Evolutionary conservation across 371 early-diverging fungal species (phyloP).

Genomic region (Umbelopsis sp.): DNA sequence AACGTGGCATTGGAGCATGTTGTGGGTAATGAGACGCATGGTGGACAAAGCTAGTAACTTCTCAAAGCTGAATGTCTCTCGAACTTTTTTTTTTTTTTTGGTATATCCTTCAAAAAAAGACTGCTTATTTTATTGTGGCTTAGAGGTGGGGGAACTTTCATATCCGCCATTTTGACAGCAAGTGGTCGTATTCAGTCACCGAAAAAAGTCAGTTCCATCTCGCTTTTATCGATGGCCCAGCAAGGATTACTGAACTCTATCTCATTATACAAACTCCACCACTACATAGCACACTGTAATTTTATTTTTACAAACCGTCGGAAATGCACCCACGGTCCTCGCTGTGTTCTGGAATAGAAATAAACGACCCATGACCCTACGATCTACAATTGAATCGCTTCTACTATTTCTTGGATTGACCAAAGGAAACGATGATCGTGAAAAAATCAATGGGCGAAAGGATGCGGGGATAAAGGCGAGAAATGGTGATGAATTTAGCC

Average conservation of each 20-base stretch:
- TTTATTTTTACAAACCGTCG: background rate
- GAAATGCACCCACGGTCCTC: background rate
- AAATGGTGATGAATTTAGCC: background rate
- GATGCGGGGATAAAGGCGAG: no score
- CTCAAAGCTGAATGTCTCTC: background rate
- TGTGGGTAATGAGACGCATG: constrained; percentile 96
- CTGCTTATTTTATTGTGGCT: background rate
- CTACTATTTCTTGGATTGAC: no score
- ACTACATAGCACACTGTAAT: no score
- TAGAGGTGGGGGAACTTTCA: no score
- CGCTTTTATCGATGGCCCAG: background rate
- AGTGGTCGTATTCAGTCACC: background rate
- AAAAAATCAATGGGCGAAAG: background rate
- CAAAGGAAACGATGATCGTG: no score
- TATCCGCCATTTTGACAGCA: no score
- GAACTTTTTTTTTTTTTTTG: background rate
- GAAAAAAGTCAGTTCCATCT: background rate
- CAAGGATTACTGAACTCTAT: background rate
- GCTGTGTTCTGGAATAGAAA: background rate
- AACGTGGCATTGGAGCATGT: constrained; percentile 98
- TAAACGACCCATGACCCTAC: constrained; percentile 18
- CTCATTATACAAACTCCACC: background rate
- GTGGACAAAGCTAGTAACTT: constrained; percentile 2
- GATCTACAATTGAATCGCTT: constrained; percentile 1
- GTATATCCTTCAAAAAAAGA: background rate